A percentile compares a stretch with the other conserved stretches of the same genome.
Conservation (phyloP, 768 basidiomycete species). For the Suillus fuscotomentosus region DNA sequence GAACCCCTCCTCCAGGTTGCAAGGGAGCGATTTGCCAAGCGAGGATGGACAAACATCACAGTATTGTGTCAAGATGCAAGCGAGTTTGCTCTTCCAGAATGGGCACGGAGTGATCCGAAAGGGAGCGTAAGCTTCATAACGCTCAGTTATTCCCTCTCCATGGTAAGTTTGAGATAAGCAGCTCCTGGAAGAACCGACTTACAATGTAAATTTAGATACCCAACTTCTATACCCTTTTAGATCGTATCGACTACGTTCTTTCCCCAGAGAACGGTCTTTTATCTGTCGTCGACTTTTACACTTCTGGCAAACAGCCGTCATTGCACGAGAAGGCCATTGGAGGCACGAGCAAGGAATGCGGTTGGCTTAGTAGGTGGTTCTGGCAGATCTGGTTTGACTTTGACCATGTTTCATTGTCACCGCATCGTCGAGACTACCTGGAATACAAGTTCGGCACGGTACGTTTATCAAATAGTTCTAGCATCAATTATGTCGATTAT, state of each 20-base stretch:
- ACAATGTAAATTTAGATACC: slow-evolving; percentile 42
- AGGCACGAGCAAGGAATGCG: slow-evolving; percentile 55
- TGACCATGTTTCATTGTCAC: slow-evolving; percentile 52
- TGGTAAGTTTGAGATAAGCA: slow-evolving; percentile 34
- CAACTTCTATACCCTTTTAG: slow-evolving; percentile 63
- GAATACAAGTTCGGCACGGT: slow-evolving; percentile 80
- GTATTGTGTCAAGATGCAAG: slow-evolving; percentile 73
- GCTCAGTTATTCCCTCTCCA: slow-evolving; percentile 57
- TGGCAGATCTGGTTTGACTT: slow-evolving; percentile 75
- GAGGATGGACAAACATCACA: slow-evolving; percentile 73
- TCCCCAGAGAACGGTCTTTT: slow-evolving; percentile 58
- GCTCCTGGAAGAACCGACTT: background rate
- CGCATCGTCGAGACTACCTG: slow-evolving; percentile 65
- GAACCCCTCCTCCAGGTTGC: slow-evolving; percentile 71
- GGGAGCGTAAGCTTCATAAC: slow-evolving; percentile 56
- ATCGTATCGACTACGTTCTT: slow-evolving; percentile 64
- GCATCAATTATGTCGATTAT: background rate
- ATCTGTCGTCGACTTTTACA: slow-evolving; percentile 76
- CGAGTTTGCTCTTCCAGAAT: slow-evolving; percentile 63
- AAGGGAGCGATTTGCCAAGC: slow-evolving; percentile 58
- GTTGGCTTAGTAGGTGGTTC: slow-evolving; percentile 72
- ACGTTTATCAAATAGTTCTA: slow-evolving; percentile 15
- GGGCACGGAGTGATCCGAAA: slow-evolving; percentile 47
- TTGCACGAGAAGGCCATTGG: slow-evolving; percentile 63
- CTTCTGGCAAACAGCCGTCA: slow-evolving; percentile 52